Conservation (phyloP, 441 rosid genomes). For the Breynia disticha region DNA sequence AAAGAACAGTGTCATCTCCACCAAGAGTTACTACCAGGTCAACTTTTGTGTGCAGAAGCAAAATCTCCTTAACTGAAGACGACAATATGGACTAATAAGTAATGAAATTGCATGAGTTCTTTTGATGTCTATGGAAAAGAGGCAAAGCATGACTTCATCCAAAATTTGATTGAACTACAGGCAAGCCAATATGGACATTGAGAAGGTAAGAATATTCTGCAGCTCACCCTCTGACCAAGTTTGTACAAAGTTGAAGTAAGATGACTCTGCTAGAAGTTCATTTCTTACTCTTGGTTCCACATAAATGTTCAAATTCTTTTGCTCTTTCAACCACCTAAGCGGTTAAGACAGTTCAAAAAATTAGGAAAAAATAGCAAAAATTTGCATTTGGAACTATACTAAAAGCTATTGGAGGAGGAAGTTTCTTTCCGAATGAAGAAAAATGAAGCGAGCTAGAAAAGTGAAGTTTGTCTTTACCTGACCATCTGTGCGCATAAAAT, state of each 20-base stretch:
- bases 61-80: slow-evolving; percentile 58
- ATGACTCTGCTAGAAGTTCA: slow-evolving; percentile 76
- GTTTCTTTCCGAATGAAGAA: background rate
- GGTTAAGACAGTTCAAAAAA: slow-evolving; percentile 9
- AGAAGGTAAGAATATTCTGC: slow-evolving; percentile 2
- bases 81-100: slow-evolving; percentile 13
- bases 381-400: background rate
- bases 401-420: background rate
- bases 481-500: slow-evolving; percentile 74
- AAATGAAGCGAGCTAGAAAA: background rate
- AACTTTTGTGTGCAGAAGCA: slow-evolving; percentile 63
- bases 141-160: background rate
- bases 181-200: slow-evolving; percentile 2
- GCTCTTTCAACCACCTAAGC: slow-evolving; percentile 82
- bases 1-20: slow-evolving; percentile 98
- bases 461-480: slow-evolving; percentile 35
- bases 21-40: slow-evolving; percentile 97
- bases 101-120: slow-evolving; percentile 4
- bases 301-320: slow-evolving; percentile 55
- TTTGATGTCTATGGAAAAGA: background rate
- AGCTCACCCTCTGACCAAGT: slow-evolving; percentile 92
- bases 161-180: no score
- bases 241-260: slow-evolving; percentile 58
- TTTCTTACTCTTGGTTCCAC: slow-evolving; percentile 79
- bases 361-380: background rate